Evolutionary conservation across 306 rosid genomes (phyloP).

Genomic region (Corylus americana): DNA sequence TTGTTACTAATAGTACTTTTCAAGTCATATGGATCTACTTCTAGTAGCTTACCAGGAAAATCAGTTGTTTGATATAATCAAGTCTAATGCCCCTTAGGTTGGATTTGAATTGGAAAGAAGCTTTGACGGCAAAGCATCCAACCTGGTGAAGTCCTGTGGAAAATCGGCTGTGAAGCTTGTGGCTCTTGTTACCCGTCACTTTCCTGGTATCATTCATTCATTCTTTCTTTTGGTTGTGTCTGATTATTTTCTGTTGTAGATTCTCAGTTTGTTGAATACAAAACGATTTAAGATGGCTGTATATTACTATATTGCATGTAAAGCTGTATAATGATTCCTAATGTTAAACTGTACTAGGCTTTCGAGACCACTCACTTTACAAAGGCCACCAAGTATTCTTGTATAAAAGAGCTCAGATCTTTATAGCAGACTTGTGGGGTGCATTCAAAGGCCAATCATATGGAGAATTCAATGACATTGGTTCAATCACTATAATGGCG

Average conservation of each 20-base stretch:
- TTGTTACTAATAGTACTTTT: not conserved
- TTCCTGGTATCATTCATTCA: conserved; percentile 67
- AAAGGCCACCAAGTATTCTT: conserved; percentile 91
- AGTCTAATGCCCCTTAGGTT: conserved; percentile 27
- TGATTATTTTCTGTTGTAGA: not conserved
- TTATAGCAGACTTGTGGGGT: conserved; percentile 94
- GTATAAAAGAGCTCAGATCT: conserved; percentile 96
- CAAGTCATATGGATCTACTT: conserved; percentile 16
- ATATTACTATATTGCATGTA: conserved; percentile 4
- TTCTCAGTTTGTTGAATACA: not conserved
- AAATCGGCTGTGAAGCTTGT: conserved; percentile 93
- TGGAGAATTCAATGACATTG: conserved; percentile 81
- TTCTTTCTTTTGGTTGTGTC: not conserved
- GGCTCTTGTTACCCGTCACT: conserved; percentile 77
- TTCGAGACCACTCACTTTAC: conserved; percentile 88
- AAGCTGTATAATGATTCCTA: conserved; percentile 32
- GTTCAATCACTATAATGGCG: conserved; percentile 88
- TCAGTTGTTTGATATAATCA: conserved; percentile 12
- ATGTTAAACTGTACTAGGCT: conserved; percentile 53
- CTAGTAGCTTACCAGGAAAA: not conserved
- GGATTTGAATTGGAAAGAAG: conserved; percentile 81
- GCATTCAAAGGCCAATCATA: conserved; percentile 76
- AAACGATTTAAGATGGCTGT: not conserved
- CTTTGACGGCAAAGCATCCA: conserved; percentile 79
- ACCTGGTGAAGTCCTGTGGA: conserved; percentile 75